Evolutionary conservation across 352 stramenopile genomes (phyloP).

Genomic region (Saprolegnia parasitica): DNA sequence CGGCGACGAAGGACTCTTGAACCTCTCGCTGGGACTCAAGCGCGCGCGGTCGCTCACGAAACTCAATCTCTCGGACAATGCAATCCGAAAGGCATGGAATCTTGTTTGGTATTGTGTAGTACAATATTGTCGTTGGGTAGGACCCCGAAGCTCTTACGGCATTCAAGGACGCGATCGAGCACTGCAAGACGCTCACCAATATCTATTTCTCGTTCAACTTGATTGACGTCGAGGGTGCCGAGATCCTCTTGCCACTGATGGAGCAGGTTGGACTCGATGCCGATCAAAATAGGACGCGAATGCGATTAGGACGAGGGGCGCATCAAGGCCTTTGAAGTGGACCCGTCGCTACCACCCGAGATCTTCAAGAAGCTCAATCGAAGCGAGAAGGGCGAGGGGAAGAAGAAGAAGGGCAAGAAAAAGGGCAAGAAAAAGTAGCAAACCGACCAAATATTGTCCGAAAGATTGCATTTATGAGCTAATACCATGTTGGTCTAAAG

Average conservation of each 20-base stretch:
- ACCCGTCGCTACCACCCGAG: constrained; percentile 60
- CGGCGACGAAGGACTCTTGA: constrained; percentile 51
- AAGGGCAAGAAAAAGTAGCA: constrained; percentile 74
- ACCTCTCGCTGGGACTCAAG: constrained; percentile 67
- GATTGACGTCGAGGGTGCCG: constrained; percentile 60
- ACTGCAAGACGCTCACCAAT: constrained; percentile 59
- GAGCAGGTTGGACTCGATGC: constrained; percentile 34
- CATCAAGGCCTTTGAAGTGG: constrained; percentile 66
- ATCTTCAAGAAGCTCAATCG: constrained; percentile 73
- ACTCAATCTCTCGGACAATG: constrained; percentile 75
- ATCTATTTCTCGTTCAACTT: constrained; percentile 77
- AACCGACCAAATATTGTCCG: not conserved
- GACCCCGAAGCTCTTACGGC: constrained; percentile 54
- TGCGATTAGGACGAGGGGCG: constrained; percentile 29
- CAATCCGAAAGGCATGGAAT: constrained; percentile 55
- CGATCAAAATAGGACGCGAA: too few relatives aligned
- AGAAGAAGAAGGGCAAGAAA: constrained; percentile 80
- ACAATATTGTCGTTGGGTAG: constrained; percentile 31
- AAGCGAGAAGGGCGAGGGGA: constrained; percentile 57
- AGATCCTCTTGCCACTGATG: constrained; percentile 54
- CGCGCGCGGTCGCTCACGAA: constrained; percentile 49
- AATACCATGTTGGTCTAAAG: too few relatives aligned
- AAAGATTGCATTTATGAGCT: too few relatives aligned
- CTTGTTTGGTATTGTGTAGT: constrained; percentile 23
- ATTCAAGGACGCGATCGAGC: constrained; percentile 60